Evolutionary conservation across 2,329 filamentous ascomycete genomes (phyloP).

Genomic region (Cladophialophora exuberans): DNA sequence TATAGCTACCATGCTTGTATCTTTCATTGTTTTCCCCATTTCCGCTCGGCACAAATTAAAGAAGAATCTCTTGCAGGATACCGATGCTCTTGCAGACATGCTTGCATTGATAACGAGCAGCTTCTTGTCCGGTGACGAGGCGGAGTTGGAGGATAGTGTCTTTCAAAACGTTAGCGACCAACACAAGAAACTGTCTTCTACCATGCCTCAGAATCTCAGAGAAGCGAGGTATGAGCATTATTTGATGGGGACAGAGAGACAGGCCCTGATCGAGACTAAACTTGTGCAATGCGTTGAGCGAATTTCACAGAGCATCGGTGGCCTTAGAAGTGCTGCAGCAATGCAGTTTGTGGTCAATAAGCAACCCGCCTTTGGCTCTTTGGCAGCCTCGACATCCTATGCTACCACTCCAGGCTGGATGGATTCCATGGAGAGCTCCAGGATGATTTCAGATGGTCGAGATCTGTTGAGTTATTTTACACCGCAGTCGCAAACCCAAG

Average conservation of each 20-base stretch:
- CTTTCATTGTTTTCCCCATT: constrained; percentile 75
- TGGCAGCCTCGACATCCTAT: constrained; percentile 27
- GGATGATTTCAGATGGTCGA: constrained; percentile 1
- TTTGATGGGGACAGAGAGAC: constrained; percentile 73
- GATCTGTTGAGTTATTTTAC: constrained; percentile 12
- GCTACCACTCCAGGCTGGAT: constrained; percentile 25
- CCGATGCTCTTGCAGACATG: constrained; percentile 77
- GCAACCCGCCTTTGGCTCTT: constrained; percentile 51
- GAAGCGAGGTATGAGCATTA: constrained; percentile 93
- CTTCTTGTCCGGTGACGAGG: constrained; percentile 81
- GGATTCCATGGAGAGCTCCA: constrained; percentile 15
- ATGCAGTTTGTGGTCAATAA: constrained; percentile 85
- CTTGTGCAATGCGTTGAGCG: constrained; percentile 83
- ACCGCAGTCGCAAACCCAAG: constrained; percentile 28
- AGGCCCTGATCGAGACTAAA: constrained; percentile 77
- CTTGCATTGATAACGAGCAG: constrained; percentile 78
- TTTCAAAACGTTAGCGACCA: constrained; percentile 65
- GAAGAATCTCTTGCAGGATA: constrained; percentile 72
- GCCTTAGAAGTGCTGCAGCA: constrained; percentile 82
- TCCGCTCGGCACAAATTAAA: constrained; percentile 76
- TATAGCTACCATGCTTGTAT: constrained; percentile 70
- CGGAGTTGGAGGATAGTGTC: constrained; percentile 69
- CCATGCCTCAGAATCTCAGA: constrained; percentile 74
- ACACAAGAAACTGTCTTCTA: constrained; percentile 69
- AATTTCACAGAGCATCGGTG: constrained; percentile 85